Base-by-base conservation (phyloP, 2,329 filamentous ascomycete species). In the Aschersonia sp. region DNA sequence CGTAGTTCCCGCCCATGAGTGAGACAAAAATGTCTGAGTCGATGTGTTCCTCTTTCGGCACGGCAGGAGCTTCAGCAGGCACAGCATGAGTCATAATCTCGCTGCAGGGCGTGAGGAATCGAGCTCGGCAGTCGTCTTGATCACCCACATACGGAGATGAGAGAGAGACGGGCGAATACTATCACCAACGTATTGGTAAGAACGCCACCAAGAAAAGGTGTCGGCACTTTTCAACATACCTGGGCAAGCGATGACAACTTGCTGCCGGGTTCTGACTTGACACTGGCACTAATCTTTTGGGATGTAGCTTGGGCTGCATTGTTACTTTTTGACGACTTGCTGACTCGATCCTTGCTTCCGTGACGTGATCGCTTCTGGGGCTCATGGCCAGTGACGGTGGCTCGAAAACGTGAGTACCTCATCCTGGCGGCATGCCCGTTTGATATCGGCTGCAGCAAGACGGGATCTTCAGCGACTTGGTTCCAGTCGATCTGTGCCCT, bases 391-490 rank as follows among this genome's bases (percentile, higher is more conserved):
- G 69, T 58, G 55, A 78, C 67, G 9, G 68, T 61, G 8, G 64
- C 56, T 31, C 65, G 63, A 56, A 77, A 77, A 37, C 76, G 69
- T 11, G 73, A 72, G 58, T 71, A 79, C 47, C 76, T 67, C 76
- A 79, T 79, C 44, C 76, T 71, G 32, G 76, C 76, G 32, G 76
- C 76, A 58, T 79, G 76, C 43, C 76, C 76, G 55, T 79, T 79
- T 51, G 73, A 69, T 50, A 79, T 78, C 53, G 69, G 65, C 45
- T 76, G 67, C 30, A 69, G 52, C 8, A 79, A 66, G 44, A 75
- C 66, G 22, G 74, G 73, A 50, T 77, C 72, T 37, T 66, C 59
- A 47, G 76, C 76, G 43, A 79, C 76, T 56, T 68, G 61, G 50
- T 72, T 72, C 76, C 76, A 79, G 58, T 79, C 72, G 55, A 79